Evolutionary conservation across 768 basidiomycete genomes (phyloP).

Genomic region (Neoboletus magnificus): DNA sequence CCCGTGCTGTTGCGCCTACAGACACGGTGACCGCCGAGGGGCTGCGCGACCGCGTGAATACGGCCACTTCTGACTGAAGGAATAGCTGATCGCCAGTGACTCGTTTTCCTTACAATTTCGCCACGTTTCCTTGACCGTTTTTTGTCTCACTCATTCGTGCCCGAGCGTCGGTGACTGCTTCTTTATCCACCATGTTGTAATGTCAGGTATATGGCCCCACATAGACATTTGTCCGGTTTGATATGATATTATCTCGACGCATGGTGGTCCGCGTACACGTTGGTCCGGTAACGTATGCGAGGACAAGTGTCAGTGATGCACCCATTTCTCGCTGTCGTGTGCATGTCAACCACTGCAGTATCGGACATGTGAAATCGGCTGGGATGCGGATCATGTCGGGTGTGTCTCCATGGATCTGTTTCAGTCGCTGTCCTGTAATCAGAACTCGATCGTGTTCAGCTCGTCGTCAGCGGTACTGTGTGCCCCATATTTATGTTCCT

Average conservation of each 20-base stretch:
- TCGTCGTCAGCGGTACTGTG: not conserved
- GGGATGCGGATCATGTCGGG: not conserved
- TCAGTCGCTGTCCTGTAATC: not conserved
- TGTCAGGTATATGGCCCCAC: conserved; percentile 18
- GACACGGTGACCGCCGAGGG: conserved; percentile 51
- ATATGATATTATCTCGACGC: conserved; percentile 5
- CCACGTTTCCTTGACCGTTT: not conserved
- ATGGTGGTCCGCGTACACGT: not conserved
- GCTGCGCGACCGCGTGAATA: conserved; percentile 44
- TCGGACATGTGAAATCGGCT: not conserved
- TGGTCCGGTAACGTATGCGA: not conserved
- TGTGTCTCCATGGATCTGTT: not conserved
- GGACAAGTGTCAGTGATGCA: not conserved
- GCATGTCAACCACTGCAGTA: not conserved
- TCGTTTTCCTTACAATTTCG: not conserved
- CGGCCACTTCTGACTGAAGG: conserved; percentile 34
- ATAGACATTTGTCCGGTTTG: conserved; percentile 15
- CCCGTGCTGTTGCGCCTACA: conserved; percentile 41
- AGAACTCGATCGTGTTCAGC: not conserved
- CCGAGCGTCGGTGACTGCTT: conserved; percentile 13
- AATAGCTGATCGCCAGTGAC: not conserved
- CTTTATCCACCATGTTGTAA: conserved; percentile 21
- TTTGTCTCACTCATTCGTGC: not conserved
- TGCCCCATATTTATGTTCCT: not conserved
- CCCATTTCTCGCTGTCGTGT: too few relatives aligned